Conservation (phyloP, 164 flowering plant genomes). For the Hamamelis virginiana region DNA sequence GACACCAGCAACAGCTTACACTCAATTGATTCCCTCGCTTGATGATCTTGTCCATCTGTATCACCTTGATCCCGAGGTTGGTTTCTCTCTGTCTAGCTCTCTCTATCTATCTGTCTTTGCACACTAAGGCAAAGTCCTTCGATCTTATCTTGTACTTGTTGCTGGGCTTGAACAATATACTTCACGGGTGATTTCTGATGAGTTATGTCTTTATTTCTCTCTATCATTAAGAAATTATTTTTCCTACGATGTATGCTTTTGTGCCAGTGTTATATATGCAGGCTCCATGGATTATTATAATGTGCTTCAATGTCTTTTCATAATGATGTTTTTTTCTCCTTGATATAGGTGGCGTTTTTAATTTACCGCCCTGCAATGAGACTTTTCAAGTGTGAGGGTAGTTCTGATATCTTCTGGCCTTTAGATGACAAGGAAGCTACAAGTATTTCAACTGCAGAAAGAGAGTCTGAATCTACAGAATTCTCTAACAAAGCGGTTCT, state of each 20-base stretch:
- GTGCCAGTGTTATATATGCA: too few species aligned
- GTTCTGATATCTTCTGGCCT: constrained; percentile 78
- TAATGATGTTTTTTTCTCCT: constrained; percentile 8
- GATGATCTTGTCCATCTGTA: constrained; percentile 81
- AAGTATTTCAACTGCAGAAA: constrained; percentile 27
- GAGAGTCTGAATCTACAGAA: constrained; percentile 43
- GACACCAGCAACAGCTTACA: constrained; percentile 68
- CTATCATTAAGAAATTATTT: too few species aligned
- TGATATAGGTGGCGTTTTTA: constrained; percentile 81
- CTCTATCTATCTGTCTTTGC: neutral
- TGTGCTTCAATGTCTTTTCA: neutral
- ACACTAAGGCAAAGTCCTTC: neutral
- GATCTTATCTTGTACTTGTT: neutral
- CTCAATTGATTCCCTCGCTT: constrained; percentile 79
- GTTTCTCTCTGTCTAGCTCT: constrained; percentile 5
- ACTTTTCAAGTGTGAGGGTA: constrained; percentile 63
- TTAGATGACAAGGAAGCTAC: constrained; percentile 45
- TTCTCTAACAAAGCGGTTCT: constrained; percentile 43
- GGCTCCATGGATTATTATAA: too few species aligned
- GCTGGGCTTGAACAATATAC: too few species aligned
- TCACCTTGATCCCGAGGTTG: constrained; percentile 97
- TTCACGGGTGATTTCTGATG: too few species aligned
- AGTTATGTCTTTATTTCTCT: too few species aligned
- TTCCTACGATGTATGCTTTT: too few species aligned
- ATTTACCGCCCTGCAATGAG: constrained; percentile 97